Conservation (phyloP, 2,329 filamentous ascomycete genomes). For the Neocucurbitaria cava region DNA sequence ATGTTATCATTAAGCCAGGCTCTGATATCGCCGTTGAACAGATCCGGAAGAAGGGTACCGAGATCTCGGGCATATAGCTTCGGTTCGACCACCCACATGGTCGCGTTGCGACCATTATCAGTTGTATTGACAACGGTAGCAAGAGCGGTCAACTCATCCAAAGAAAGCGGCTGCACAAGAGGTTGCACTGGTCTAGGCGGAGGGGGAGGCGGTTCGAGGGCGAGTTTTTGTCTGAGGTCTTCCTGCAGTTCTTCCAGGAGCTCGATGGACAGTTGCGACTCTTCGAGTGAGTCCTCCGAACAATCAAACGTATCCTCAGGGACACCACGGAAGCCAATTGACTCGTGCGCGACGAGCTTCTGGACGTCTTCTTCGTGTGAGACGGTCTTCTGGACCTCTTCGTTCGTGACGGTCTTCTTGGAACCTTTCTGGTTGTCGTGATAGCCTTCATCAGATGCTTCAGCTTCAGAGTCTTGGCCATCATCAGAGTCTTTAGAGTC, state of each 20-base stretch:
- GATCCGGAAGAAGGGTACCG: constrained; percentile 58
- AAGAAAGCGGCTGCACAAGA: constrained; percentile 26
- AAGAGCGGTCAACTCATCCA: constrained; percentile 21
- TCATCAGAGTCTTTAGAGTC: too few species aligned
- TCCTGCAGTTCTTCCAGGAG: constrained; percentile 27
- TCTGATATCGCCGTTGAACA: constrained; percentile 52
- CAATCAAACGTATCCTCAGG: constrained; percentile 15
- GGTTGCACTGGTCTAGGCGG: constrained; percentile 16
- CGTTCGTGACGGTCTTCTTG: too few species aligned
- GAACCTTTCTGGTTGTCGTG: not conserved
- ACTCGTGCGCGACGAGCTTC: not conserved
- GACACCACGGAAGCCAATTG: constrained; percentile 17
- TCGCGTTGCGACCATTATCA: constrained; percentile 20
- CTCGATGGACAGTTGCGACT: constrained; percentile 27
- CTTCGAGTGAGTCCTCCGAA: constrained; percentile 26
- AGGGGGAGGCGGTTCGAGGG: constrained; percentile 12
- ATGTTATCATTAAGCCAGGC: constrained; percentile 80
- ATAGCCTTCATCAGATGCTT: not conserved
- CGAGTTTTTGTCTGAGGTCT: constrained; percentile 19
- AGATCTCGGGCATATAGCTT: constrained; percentile 67
- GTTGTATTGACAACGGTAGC: constrained; percentile 19
- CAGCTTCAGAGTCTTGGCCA: too few species aligned
- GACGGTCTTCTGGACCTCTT: too few species aligned
- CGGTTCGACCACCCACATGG: constrained; percentile 15
- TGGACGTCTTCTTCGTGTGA: too few species aligned